These are phyloP conservation scores for Nemania bipapillata DNA, from an alignment of 2,329 filamentous ascomycete genomes.

Conservation along the genomic window DNA sequence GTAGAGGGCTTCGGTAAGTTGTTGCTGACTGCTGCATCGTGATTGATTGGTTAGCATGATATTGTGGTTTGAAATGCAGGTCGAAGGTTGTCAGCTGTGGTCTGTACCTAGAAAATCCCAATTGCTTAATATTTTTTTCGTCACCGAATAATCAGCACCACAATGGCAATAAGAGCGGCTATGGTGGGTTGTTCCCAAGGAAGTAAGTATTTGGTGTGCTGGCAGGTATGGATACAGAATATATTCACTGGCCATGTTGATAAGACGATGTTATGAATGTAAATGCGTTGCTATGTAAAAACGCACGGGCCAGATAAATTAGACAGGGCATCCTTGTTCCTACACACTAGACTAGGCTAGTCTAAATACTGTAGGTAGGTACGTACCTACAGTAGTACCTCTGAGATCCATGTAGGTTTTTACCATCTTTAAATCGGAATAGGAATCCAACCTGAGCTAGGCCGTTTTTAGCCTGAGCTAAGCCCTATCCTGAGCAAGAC, in stretches of 20 bases:
- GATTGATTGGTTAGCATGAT: conserved; percentile 43
- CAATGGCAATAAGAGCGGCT: conserved; percentile 1
- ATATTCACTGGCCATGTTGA: conserved; percentile 6
- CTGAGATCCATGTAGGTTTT: too few relatives aligned
- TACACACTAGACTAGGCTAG: background rate
- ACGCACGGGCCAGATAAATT: conserved; percentile 26
- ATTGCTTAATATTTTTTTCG: background rate
- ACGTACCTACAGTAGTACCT: too few relatives aligned
- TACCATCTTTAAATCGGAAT: too few relatives aligned
- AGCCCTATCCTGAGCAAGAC: too few relatives aligned
- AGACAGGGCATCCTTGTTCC: conserved; percentile 25
- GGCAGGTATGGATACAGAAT: conserved; percentile 30
- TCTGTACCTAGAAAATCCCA: conserved; percentile 15
- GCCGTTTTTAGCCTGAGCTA: too few relatives aligned
- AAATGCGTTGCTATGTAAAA: conserved; percentile 34
- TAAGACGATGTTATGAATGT: conserved; percentile 36
- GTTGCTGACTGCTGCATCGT: conserved; percentile 43
- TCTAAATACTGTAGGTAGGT: too few relatives aligned
- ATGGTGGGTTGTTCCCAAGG: conserved; percentile 8
- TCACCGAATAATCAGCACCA: background rate
- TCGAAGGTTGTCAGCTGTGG: background rate
- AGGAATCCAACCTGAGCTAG: too few relatives aligned
- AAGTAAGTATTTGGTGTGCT: conserved; percentile 19
- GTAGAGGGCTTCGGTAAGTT: conserved; percentile 34
- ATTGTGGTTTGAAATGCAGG: background rate